A percentile compares a stretch with the other conserved stretches of the same genome.
phyloP scores from a whole-genome alignment of 306 rosid genomes.

The Lathyrus oleraceus region DNA sequence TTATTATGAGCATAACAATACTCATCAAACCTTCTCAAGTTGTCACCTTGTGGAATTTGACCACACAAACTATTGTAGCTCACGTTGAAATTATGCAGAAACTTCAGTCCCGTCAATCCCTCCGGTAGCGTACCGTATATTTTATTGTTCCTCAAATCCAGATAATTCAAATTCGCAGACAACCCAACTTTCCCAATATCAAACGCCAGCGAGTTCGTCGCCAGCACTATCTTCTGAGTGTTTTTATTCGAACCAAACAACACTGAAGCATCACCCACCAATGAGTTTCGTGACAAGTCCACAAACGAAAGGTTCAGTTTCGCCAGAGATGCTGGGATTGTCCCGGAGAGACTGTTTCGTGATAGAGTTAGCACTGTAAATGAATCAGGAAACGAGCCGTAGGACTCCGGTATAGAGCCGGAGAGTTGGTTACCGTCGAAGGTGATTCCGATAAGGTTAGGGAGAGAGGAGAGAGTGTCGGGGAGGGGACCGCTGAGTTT shows the following conservation, averaged over 20 bases:
- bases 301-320: slow-evolving; percentile 27
- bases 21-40: slow-evolving; percentile 24
- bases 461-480: slow-evolving; percentile 22
- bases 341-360: slow-evolving; percentile 28
- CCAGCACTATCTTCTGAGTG: slow-evolving; percentile 24
- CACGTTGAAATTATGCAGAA: slow-evolving; percentile 29
- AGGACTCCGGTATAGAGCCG: slow-evolving; percentile 34
- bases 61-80: slow-evolving; percentile 38
- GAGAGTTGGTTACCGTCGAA: slow-evolving; percentile 27
- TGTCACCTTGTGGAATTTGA: slow-evolving; percentile 33
- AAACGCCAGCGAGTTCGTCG: slow-evolving; percentile 18
- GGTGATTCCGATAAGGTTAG: slow-evolving; percentile 32
- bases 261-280: slow-evolving; percentile 42
- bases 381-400: background rate
- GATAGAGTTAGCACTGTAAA: slow-evolving; percentile 8
- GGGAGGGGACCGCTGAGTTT: slow-evolving; percentile 32
- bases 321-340: slow-evolving; percentile 28
- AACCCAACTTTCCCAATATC: slow-evolving; percentile 34
- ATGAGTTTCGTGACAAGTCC: slow-evolving; percentile 25
- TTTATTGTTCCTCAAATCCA: slow-evolving; percentile 35
- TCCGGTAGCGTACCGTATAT: slow-evolving; percentile 31
- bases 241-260: slow-evolving; percentile 28
- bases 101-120: slow-evolving; percentile 20
- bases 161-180: background rate
- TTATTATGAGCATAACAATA: slow-evolving; percentile 14